Base-by-base conservation (phyloP, 345 rosid genomes). In the Eucalyptus pauciflora region DNA sequence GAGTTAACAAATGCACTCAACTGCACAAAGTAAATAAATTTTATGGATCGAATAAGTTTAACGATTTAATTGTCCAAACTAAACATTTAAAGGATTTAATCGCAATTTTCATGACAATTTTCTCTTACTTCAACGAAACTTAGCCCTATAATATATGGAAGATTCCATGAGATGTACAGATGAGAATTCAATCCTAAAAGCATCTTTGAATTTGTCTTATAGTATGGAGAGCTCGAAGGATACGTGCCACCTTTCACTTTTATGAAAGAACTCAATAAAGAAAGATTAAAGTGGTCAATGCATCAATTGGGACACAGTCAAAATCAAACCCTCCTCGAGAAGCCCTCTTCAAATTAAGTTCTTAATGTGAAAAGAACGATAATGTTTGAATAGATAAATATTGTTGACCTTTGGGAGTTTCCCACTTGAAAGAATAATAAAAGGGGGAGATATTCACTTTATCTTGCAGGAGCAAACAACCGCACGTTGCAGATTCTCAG, bases 21-120 rank as follows among this genome's bases (percentile, higher is more conserved):
- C 37, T 71, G 7, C 22, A 3, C 3, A 16, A 3, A 67, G 18
- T 7, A 4, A 20, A 31, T 13, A 69, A 16, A 33, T 33, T 69
- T 69, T 69, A 33, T 7, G 1, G 1, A 3, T 69, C 1, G 0
- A 71, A 71, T 12, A 71, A 18, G 4, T 71, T 18, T 9, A 1
- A 5, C 1, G 14, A 71, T 24, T 71, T 37, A 24, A 71, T 71
- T 71, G 25, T 71, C 46, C 14, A 33, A 71, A 18, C 4, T 37
- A 3, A 69, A 69, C 18, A n/a, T 31, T 16, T 33, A 16, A 33
- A 17, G 25, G 13, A 37, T 22, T 2, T 5, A 10, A 71, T 64
- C 1, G 0, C 5, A 13, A 0, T 64, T 12, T 62, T 27, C 8
- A 8, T 29, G 45, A 71, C 81, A 71, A 33, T 20, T 37, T 71